Evolutionary conservation across 768 basidiomycete genomes (phyloP), one percentile per base, ranked within the genome.

Genomic region (Russula dissimulans): DNA sequence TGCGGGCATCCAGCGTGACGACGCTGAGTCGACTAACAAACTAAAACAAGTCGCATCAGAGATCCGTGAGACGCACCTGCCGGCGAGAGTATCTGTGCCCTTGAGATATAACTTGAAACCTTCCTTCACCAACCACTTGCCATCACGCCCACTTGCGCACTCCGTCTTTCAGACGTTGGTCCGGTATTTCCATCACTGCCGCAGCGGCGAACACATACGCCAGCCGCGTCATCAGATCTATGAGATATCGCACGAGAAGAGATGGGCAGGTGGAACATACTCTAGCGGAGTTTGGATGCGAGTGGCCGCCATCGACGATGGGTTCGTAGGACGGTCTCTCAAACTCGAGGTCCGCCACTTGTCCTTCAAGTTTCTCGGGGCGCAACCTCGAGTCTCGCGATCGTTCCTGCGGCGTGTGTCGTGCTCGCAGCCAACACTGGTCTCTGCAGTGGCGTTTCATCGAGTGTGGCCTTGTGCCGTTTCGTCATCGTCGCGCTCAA

Each of bases 261-360:
- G 6, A 47, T 9, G 7, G 0, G 39, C 43, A 18, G 60, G 11
- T 34, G 31, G 3, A 38, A 75, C 85, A 57, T 71, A 93, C 88
- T 67, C 89, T 78, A 58, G 95, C 89, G 47, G 90, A 90, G 70
- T 92, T 90, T 15, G 93, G 91, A 71, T 95, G 92, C 12, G 84
- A 89, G 69, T 95, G 93, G 56, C 93, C 83, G 0, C 92, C 93
- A 69, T 95, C 93, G 7, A 91, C 91, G 63, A 95, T 95, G 55
- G 95, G 75, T 56, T 87, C 91, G 67, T 90, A 95, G 72, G 83
- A 95, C 14, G 93, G 93, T 63, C 90, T 75, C 66, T 78, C 77
- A 73, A 84, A 83, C 22, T 72, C 68, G 42, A 68, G 51, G 65
- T 78, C 77, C 44, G 79, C 77, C 11, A 79, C 70, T 53, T 77